Base-by-base conservation (phyloP, 331 rosid species). In the Rosa hybrid region DNA sequence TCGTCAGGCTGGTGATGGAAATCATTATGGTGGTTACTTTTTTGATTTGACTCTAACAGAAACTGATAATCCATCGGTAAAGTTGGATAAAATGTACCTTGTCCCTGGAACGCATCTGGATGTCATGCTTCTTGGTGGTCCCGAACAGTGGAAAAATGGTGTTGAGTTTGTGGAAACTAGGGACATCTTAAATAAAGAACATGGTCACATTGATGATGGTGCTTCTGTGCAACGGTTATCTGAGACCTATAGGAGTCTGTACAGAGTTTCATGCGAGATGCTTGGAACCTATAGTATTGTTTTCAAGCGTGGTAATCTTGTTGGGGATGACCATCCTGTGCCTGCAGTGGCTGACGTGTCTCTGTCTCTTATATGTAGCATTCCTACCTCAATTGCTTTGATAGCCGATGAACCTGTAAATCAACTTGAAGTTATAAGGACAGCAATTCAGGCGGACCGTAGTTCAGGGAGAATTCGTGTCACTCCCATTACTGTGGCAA, bases 11-110 rank as follows among this genome's bases (percentile, higher is more conserved):
- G 84, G 91, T 81, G 96, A 95, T 57, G 98, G 98, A 75, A 95
- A 79, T 88, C 88, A 77, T 82, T 95, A 84, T 87, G 98, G 98
- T 81, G 98, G 98, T 75, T 95, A 91, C 85, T 91, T 91, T 94
- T 85, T 86, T 81, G 92, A 91, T 86, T 48, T 84, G 86, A 86
- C 90, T 89, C 87, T 41, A 84, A 76, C 83, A 74, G 94, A 90
- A 77, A 84, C 85, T 80, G 85, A 79, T 69, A 86, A 85, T 81
- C 87, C 78, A 56, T 72, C 81, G 65, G 81, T 83, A 82, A 83
- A 65, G 46, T 80, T 95, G 83, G 89, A 91, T 53, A 89, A 86
- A 68, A 69, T 91, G 77, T 87, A 88, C 83, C 96, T 95, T 86
- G 98, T 80, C 68, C 98, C 97, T 87, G 94, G 94, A 81, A 84